phyloP scores from a whole-genome alignment of 208 protist genomes.

The Wallacemonas sp. region DNA sequence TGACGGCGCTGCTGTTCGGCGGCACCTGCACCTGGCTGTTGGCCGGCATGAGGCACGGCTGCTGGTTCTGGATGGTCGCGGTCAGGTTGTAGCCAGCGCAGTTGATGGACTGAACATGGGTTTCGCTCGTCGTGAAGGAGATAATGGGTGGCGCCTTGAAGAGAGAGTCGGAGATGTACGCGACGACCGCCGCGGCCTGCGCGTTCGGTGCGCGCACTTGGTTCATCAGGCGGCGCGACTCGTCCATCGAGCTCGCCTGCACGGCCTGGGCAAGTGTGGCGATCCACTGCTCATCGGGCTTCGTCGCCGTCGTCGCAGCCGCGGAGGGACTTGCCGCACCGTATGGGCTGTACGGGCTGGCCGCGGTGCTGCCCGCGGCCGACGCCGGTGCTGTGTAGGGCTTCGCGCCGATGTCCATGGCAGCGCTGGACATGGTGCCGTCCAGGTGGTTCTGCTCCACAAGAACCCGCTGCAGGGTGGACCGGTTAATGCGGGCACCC shows the following conservation, averaged over 20 bases:
- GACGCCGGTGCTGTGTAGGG: slow-evolving; percentile 8
- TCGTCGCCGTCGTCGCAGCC: neutral
- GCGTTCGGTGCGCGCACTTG: slow-evolving; percentile 33
- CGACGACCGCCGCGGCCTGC: slow-evolving; percentile 43
- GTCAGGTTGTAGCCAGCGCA: slow-evolving; percentile 61
- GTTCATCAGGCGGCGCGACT: slow-evolving; percentile 47
- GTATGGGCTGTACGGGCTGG: slow-evolving; percentile 14
- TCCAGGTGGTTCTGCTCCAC: slow-evolving; percentile 44
- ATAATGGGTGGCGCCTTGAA: slow-evolving; percentile 55
- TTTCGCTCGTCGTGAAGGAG: slow-evolving; percentile 38
- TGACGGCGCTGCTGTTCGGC: slow-evolving; percentile 25
- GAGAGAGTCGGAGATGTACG: slow-evolving; percentile 61
- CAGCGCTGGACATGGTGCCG: slow-evolving; percentile 27
- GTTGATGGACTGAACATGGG: slow-evolving; percentile 45
- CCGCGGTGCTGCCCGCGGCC: neutral
- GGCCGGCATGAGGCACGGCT: slow-evolving; percentile 42
- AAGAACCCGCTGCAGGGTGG: slow-evolving; percentile 25
- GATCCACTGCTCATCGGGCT: slow-evolving; percentile 51
- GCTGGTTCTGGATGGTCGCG: slow-evolving; percentile 45
- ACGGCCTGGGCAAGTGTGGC: slow-evolving; percentile 45
- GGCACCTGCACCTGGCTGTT: slow-evolving; percentile 42
- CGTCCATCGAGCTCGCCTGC: slow-evolving; percentile 43
- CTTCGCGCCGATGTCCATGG: slow-evolving; percentile 31
- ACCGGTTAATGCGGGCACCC: slow-evolving; percentile 13
- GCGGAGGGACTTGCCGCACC: slow-evolving; percentile 5